Base-by-base conservation (phyloP, 768 basidiomycete genomes). In the Amanita molliuscula region DNA sequence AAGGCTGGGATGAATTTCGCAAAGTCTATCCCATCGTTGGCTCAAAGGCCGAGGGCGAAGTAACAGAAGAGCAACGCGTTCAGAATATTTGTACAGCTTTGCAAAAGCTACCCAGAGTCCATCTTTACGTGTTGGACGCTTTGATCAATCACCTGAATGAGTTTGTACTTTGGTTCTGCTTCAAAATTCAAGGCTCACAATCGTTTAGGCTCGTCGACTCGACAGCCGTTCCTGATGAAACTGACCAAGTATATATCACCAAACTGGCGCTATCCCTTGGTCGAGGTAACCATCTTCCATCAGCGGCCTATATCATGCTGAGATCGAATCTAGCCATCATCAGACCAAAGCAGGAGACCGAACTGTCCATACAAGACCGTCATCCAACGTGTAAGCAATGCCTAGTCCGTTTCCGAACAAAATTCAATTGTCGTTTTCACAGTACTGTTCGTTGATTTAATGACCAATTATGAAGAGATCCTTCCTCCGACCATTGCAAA, bases 1-100 rank as follows among this genome's bases (percentile, higher is more conserved):
- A 94, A 58, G 81, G 85, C 40, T 98, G 93, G 88, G 91, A 94
- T 37, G 93, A 96, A 26, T 73, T 94, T 53, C 77, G 88, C 48
- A 83, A 80, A 54, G 55, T 96, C n/a, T 97, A 96, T 59, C 91
- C 90, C 4, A 75, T 70, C 31, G 77, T 88, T 48, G 82, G 84
- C 21, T 75, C 78, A 8, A 79, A 76, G 56, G 57, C 59, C n/a
- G 84, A 81, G 15, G 75, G 74, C 18, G 73, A 73, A 41, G 64
- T 65, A 1, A 67, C 73, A 0, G 75, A 80, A 47, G 76, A 82
- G 48, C 75, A 85, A 43, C 79, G 77, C 52, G 63, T 88, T 16
- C 71, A 79, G 54, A 80, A 79, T 51, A 57, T 95, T 28, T 72
- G 76, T 51, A 60, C 65, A 21, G 77, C 82, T 3, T 67, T 96